Conservation (phyloP, 2,329 filamentous ascomycete species). For the Pseudogymnoascus sp. region DNA sequence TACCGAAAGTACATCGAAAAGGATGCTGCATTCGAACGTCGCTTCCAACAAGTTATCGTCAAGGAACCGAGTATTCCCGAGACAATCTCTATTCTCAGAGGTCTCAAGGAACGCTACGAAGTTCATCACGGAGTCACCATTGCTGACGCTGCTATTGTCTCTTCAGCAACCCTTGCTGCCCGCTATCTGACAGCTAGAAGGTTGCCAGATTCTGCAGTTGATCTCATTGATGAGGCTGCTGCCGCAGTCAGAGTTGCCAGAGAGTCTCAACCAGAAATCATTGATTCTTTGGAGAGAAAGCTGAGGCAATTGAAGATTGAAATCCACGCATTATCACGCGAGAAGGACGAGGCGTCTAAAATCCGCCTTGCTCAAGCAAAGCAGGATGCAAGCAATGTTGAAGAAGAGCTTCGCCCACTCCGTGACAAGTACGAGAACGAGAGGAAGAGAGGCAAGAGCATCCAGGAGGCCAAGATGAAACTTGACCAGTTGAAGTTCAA, state of each 20-base stretch:
- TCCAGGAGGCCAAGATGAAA: conserved; percentile 92
- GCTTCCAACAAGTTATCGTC: conserved; percentile 96
- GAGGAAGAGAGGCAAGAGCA: conserved; percentile 80
- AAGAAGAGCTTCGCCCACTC: conserved; percentile 84
- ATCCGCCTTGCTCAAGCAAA: conserved; percentile 72
- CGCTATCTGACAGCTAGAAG: conserved; percentile 86
- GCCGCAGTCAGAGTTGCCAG: conserved; percentile 92
- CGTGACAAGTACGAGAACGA: conserved; percentile 94
- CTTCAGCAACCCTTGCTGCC: conserved; percentile 82
- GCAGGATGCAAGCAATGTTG: conserved; percentile 86
- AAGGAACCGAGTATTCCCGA: conserved; percentile 86
- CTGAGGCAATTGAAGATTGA: conserved; percentile 91
- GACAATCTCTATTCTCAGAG: conserved; percentile 96
- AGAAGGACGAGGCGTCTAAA: conserved; percentile 90
- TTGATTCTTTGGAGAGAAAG: conserved; percentile 88
- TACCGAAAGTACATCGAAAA: conserved; percentile 99
- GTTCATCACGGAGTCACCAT: conserved; percentile 98
- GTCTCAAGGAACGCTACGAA: conserved; percentile 95
- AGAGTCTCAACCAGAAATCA: conserved; percentile 91
- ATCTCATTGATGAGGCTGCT: conserved; percentile 91
- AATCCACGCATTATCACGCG: conserved; percentile 87
- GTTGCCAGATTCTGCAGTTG: conserved; percentile 92
- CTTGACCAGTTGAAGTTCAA: conserved; percentile 87
- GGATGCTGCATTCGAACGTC: conserved; percentile 92
- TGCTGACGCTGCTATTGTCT: conserved; percentile 84